Evolutionary conservation across 495 filamentous ascomycete genomes (phyloP).

Genomic region (Penicillium steckii): DNA sequence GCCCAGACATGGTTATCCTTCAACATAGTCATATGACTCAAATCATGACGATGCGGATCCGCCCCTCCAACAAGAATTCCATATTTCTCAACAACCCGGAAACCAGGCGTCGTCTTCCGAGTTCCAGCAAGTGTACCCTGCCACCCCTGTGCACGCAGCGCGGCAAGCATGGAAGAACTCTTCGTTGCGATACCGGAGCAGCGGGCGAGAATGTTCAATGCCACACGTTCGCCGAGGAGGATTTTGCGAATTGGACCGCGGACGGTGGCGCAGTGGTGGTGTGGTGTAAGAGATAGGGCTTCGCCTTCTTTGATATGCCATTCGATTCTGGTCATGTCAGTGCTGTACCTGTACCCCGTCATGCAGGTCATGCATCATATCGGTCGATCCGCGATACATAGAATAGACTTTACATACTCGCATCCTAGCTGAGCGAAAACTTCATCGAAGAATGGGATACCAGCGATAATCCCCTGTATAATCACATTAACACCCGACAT

Average conservation of each 20-base stretch:
- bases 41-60: conserved; percentile 87
- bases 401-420: conserved; percentile 47
- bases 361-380: too few species aligned
- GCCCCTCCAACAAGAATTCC: conserved; percentile 91
- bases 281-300: conserved; percentile 54
- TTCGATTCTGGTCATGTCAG: conserved; percentile 55
- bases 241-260: conserved; percentile 81
- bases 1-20: conserved; percentile 99
- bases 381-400: too few species aligned
- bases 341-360: neutral
- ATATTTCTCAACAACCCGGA: conserved; percentile 96
- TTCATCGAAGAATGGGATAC: conserved; percentile 93
- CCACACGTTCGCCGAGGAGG: conserved; percentile 88
- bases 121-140: conserved; percentile 87
- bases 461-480: conserved; percentile 74
- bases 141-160: conserved; percentile 66
- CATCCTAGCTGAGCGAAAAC: conserved; percentile 89
- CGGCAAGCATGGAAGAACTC: conserved; percentile 46
- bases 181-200: conserved; percentile 91
- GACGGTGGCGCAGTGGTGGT: conserved; percentile 72
- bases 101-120: conserved; percentile 94
- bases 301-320: conserved; percentile 84
- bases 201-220: conserved; percentile 85
- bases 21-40: conserved; percentile 94
- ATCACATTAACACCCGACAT: neutral